phyloP scores from a whole-genome alignment of 208 protist genomes.

The Wallacemonas sp. region DNA sequence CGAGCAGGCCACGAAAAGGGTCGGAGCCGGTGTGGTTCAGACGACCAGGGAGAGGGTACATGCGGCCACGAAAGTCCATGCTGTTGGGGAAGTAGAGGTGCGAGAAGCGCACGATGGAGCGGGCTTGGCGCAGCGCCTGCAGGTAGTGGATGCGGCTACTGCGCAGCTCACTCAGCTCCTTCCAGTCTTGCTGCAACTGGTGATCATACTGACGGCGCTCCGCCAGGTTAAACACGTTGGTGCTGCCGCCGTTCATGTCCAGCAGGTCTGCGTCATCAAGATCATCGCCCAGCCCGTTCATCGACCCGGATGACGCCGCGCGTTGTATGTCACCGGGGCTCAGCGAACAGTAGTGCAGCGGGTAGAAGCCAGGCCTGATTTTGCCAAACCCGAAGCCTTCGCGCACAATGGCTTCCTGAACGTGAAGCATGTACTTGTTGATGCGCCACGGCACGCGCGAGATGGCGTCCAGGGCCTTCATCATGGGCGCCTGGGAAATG shows the following conservation, averaged over 20 bases:
- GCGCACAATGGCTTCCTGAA: conserved; percentile 90
- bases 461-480: conserved; percentile 89
- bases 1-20: conserved; percentile 92
- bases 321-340: conserved; percentile 61
- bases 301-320: conserved; percentile 7
- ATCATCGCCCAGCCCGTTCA: conserved; percentile 10
- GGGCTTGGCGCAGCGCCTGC: conserved; percentile 86
- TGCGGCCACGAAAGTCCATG: conserved; percentile 98
- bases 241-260: not conserved
- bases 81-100: conserved; percentile 98
- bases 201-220: conserved; percentile 55
- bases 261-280: conserved; percentile 24
- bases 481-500: conserved; percentile 90
- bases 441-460: conserved; percentile 91
- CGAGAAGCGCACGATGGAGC: conserved; percentile 86
- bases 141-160: conserved; percentile 90
- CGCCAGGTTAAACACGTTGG: conserved; percentile 60
- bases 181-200: conserved; percentile 83
- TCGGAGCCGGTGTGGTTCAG: conserved; percentile 97
- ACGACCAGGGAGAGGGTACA: conserved; percentile 97
- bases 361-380: conserved; percentile 87
- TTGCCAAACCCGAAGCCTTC: conserved; percentile 93
- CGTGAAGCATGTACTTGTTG: conserved; percentile 92
- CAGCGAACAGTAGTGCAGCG: conserved; percentile 77
- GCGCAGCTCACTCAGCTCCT: conserved; percentile 74